These are phyloP conservation scores for Oehlia diaphana DNA, from an alignment of 192 early-diverging fungal species.

Conservation along the genomic window DNA sequence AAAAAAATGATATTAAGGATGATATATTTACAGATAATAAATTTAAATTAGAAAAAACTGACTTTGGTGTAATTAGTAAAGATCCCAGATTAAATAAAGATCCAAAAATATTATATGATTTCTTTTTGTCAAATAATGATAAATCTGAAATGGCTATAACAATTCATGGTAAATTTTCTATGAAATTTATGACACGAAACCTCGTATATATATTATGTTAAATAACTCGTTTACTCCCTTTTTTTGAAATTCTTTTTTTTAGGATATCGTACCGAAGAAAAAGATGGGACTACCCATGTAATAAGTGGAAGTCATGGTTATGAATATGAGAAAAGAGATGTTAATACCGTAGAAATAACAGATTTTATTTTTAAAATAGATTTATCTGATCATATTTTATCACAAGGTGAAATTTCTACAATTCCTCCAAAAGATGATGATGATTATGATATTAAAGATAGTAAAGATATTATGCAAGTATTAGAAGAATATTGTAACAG, in stretches of 20 bases:
- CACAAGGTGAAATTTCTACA: conserved; percentile 30
- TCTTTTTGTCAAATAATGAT: conserved; percentile 41
- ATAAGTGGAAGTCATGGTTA: background rate
- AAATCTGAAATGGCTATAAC: conserved; percentile 37
- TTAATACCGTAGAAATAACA: conserved; percentile 25
- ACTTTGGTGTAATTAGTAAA: background rate
- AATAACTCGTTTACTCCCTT: background rate
- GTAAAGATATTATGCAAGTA: conserved; percentile 31
- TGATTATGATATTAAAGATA: background rate
- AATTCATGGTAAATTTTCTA: conserved; percentile 31
- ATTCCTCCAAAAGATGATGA: conserved; percentile 26
- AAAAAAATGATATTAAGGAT: background rate
- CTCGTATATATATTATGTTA: background rate
- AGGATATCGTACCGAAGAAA: conserved; percentile 38
- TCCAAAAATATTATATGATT: conserved; percentile 27
- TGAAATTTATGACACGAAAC: background rate
- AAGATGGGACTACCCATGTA: background rate
- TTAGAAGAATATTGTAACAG: conserved; percentile 37
- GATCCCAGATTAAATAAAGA: background rate
- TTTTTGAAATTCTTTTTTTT: background rate
- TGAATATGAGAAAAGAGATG: background rate
- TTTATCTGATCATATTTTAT: conserved; percentile 35
- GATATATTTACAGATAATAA: background rate
- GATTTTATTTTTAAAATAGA: conserved; percentile 43
- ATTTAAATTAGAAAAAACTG: background rate